Conservation (phyloP, 2,329 filamentous ascomycete genomes). For the Aspergillus pseudoglaucus region DNA sequence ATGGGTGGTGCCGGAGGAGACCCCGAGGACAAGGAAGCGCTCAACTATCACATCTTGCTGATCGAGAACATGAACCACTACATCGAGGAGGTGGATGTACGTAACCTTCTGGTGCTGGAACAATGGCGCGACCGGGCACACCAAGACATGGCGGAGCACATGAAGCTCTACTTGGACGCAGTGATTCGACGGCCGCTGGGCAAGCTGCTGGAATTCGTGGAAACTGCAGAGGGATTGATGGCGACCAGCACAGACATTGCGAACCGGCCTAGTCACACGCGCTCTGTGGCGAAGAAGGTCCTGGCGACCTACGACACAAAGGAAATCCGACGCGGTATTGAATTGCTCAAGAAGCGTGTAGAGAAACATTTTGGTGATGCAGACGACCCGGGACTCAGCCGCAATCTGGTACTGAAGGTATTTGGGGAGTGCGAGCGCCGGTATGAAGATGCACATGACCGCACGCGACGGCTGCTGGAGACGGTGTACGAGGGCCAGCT, state of each 20-base stretch:
- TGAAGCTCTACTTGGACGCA: constrained; percentile 77
- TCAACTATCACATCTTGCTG: constrained; percentile 94
- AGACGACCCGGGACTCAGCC: constrained; percentile 63
- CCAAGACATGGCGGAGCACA: constrained; percentile 75
- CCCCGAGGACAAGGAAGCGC: constrained; percentile 86
- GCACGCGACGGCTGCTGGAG: constrained; percentile 40
- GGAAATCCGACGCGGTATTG: constrained; percentile 84
- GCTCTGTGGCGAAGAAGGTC: constrained; percentile 77
- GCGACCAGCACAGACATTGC: constrained; percentile 61
- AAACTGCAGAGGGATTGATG: constrained; percentile 71
- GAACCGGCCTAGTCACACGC: constrained; percentile 74
- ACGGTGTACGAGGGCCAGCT: constrained; percentile 41
- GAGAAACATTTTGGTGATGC: constrained; percentile 96
- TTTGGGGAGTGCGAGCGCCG: constrained; percentile 53
- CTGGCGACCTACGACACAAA: constrained; percentile 72
- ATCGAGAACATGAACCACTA: constrained; percentile 99
- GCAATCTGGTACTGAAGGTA: constrained; percentile 54
- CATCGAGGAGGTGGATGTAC: constrained; percentile 77
- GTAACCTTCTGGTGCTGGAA: constrained; percentile 66
- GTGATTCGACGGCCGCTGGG: constrained; percentile 85
- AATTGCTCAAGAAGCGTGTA: constrained; percentile 79
- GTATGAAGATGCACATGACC: constrained; percentile 50
- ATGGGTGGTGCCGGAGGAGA: constrained; percentile 45
- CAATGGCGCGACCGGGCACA: constrained; percentile 75
- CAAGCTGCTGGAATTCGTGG: constrained; percentile 84